A percentile compares a stretch with the other conserved stretches of the same genome.
Evolutionary conservation across 495 filamentous ascomycete genomes (phyloP).

Genomic region (Recurvomyces mirabilis): DNA sequence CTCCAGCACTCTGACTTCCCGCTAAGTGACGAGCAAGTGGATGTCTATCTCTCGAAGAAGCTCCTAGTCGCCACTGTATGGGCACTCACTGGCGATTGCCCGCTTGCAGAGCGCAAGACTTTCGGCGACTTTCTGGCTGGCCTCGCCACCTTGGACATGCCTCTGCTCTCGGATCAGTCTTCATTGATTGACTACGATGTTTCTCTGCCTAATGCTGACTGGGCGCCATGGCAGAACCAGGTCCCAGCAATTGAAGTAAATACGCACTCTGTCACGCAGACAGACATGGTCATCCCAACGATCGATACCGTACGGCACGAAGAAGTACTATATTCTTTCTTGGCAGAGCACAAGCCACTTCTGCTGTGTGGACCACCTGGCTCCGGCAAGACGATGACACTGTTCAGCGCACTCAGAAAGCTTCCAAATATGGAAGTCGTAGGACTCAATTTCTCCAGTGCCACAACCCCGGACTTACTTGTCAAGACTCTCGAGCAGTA

Average conservation of each 20-base stretch:
- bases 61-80: slow-evolving; percentile 81
- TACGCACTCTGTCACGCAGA: slow-evolving; percentile 92
- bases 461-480: slow-evolving; percentile 90
- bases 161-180: slow-evolving; percentile 54
- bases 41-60: slow-evolving; percentile 84
- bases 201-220: slow-evolving; percentile 70
- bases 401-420: slow-evolving; percentile 93
- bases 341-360: slow-evolving; percentile 95
- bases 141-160: slow-evolving; percentile 73
- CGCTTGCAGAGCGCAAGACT: slow-evolving; percentile 69
- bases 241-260: slow-evolving; percentile 93
- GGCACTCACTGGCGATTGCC: slow-evolving; percentile 92
- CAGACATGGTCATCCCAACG: slow-evolving; percentile 94
- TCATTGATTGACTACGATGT: slow-evolving; percentile 96
- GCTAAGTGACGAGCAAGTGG: slow-evolving; percentile 75
- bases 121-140: slow-evolving; percentile 76
- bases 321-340: slow-evolving; percentile 96
- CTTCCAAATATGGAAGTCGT: slow-evolving; percentile 98
- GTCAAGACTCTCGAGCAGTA: slow-evolving; percentile 99
- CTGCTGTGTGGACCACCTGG: slow-evolving; percentile 94
- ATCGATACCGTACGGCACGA: slow-evolving; percentile 94
- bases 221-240: slow-evolving; percentile 86
- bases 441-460: slow-evolving; percentile 97
- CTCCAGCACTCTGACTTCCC: slow-evolving; percentile 87
- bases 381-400: slow-evolving; percentile 98